Evolutionary conservation across 768 basidiomycete species (phyloP), one percentile per base, ranked within the genome.

Genomic region (Xanthoconium purpureum): DNA sequence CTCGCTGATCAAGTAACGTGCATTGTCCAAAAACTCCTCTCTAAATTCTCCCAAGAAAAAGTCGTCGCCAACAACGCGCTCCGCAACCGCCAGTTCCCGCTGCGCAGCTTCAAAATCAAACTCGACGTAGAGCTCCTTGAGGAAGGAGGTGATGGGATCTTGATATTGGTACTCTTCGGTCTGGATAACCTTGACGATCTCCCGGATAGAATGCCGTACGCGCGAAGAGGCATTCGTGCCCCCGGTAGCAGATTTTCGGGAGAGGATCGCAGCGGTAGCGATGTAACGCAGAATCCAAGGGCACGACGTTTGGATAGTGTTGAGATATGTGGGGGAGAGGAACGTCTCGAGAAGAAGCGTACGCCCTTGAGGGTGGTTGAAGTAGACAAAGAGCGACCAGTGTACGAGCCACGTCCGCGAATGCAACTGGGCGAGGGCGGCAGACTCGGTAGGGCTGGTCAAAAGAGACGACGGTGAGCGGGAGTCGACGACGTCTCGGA

Each of bases 311-410:
- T 98, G 97, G 71, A 98, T 95, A 13, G 97, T 98, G 77, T 98
- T 97, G 71, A 99, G 89, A 79, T 98, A 98, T 1, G 91, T 90
- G 2, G 95, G 95, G 18, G 90, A 83, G 69, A 98, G 88, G 87
- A 98, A 99, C 1, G 91, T 93, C 69, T 98, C 97, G 63, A 99
- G 87, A 55, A 98, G 86, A 17, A 92, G 84, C 0, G 90, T 91
- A 40, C 94, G 87, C 29, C 93, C 94, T 64, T 94, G 85, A 0
- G 87, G 85, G 74, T 98, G 92, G 77, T 97, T 98, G 79, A 94
- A 99, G 77, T 96, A 98, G 54, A 98, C 94, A 72, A 98, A 98
- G 47, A 99, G 85, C 2, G 89, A 91, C 97, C 96, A 99, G 75
- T 98, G 97, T 8, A 92, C 85, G 57, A 96, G 83, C 94, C 96